Conservation (phyloP, 108 stramenopile genomes). For the Skeletonema costatum region DNA sequence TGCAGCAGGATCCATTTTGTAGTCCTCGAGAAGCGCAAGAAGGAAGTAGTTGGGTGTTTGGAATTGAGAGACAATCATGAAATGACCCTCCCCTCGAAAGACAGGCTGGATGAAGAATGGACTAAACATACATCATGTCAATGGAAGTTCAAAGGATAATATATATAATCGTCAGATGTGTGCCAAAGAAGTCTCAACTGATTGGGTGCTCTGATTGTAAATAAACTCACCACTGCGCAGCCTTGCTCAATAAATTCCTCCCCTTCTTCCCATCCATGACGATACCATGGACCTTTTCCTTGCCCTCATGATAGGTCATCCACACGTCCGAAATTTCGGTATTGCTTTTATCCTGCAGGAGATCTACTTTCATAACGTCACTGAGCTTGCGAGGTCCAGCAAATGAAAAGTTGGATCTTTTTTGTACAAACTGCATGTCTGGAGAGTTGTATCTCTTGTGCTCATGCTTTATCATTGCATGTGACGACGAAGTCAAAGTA, state of each 20-base stretch:
- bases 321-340: slow-evolving; percentile 77
- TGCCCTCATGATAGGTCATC: slow-evolving; percentile 78
- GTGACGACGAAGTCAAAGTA: background rate
- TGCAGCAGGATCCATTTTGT: slow-evolving; percentile 79
- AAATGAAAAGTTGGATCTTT: slow-evolving; percentile 31
- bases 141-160: background rate
- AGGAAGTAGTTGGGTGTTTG: slow-evolving; percentile 75
- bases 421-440: background rate
- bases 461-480: background rate
- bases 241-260: slow-evolving; percentile 51
- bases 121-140: slow-evolving; percentile 12
- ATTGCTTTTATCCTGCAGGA: slow-evolving; percentile 59
- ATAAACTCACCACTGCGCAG: slow-evolving; percentile 48
- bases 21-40: slow-evolving; percentile 84
- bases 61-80: slow-evolving; percentile 84
- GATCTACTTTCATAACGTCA: slow-evolving; percentile 78
- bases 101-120: slow-evolving; percentile 87
- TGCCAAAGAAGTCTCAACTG: background rate
- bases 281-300: slow-evolving; percentile 57
- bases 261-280: slow-evolving; percentile 48
- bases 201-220: background rate
- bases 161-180: background rate
- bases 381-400: slow-evolving; percentile 70
- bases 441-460: background rate
- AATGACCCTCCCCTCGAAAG: slow-evolving; percentile 83